A percentile compares a stretch with the other conserved stretches of the same genome.
phyloP scores from a whole-genome alignment of 768 basidiomycete genomes.

The Piloderma croceum region DNA sequence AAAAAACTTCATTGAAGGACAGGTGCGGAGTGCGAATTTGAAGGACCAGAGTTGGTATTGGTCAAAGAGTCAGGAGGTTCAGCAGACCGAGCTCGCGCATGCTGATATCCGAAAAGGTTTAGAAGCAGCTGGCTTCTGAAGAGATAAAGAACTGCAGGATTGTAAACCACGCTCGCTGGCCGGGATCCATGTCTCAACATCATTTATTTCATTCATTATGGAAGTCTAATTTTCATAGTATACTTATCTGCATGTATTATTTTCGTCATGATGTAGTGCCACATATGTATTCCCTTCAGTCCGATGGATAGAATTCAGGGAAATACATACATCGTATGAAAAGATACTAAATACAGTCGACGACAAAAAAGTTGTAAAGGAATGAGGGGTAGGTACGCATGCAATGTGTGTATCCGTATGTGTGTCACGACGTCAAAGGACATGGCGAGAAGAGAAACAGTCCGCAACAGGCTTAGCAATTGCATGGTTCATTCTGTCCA shows the following conservation, averaged over 20 bases:
- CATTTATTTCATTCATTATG: conserved; percentile 3
- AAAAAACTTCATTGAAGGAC: conserved; percentile 41
- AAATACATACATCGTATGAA: too few relatives aligned
- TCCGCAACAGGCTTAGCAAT: conserved; percentile 46
- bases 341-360: too few relatives aligned
- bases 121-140: conserved; percentile 63
- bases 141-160: too few relatives aligned
- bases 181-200: conserved; percentile 6
- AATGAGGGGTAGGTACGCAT: too few relatives aligned
- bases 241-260: conserved; percentile 5
- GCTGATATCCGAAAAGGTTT: conserved; percentile 64
- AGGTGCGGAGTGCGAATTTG: conserved; percentile 35
- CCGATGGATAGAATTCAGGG: conserved; percentile 29
- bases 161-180: too few relatives aligned
- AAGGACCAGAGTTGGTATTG: conserved; percentile 51
- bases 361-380: too few relatives aligned
- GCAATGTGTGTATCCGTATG: too few relatives aligned
- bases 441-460: too few relatives aligned
- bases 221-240: conserved; percentile 2
- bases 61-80: conserved; percentile 54
- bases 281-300: conserved; percentile 37
- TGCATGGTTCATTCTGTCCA: conserved; percentile 64
- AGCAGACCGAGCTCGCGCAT: conserved; percentile 51
- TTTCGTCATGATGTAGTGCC: conserved; percentile 19
- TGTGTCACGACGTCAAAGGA: too few relatives aligned